Evolutionary conservation across 2,329 filamentous ascomycete species (phyloP).

Genomic region (Epichloe sibirici): DNA sequence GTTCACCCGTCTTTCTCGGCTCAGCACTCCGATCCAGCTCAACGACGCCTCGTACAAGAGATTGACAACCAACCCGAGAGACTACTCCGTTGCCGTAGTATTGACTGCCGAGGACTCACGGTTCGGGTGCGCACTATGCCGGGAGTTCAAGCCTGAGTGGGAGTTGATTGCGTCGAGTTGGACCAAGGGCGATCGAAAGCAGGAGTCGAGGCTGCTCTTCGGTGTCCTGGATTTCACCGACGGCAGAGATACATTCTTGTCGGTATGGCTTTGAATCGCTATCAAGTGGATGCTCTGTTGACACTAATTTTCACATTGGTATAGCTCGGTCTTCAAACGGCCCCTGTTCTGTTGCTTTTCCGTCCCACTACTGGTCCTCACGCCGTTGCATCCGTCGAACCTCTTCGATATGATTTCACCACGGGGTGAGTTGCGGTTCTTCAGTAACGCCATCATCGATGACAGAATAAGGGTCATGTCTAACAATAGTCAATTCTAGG

Average conservation of each 20-base stretch:
- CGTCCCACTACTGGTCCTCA: conserved; percentile 72
- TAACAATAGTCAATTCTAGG: conserved; percentile 31
- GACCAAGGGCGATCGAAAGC: conserved; percentile 70
- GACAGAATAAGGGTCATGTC: not conserved
- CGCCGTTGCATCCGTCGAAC: conserved; percentile 56
- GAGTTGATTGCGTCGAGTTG: conserved; percentile 77
- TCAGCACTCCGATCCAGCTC: conserved; percentile 60
- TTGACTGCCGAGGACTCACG: conserved; percentile 75
- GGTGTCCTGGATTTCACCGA: conserved; percentile 78
- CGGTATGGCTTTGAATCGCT: conserved; percentile 41
- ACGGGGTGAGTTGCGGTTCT: conserved; percentile 46
- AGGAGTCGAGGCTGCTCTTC: conserved; percentile 62
- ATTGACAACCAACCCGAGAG: conserved; percentile 63
- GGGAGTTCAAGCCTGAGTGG: conserved; percentile 91
- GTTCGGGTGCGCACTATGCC: conserved; percentile 77
- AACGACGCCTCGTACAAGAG: conserved; percentile 63
- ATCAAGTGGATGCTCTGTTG: not conserved
- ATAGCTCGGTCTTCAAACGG: conserved; percentile 86
- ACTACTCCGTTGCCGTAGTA: conserved; percentile 73
- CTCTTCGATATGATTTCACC: conserved; percentile 75
- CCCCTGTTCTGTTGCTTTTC: conserved; percentile 80
- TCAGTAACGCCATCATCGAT: no score
- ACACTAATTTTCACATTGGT: not conserved
- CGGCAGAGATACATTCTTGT: conserved; percentile 75
- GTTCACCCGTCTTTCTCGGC: conserved; percentile 56